These are phyloP conservation scores for Phytopythium oedochilum DNA, from an alignment of 352 stramenopile species.

Conservation along the genomic window DNA sequence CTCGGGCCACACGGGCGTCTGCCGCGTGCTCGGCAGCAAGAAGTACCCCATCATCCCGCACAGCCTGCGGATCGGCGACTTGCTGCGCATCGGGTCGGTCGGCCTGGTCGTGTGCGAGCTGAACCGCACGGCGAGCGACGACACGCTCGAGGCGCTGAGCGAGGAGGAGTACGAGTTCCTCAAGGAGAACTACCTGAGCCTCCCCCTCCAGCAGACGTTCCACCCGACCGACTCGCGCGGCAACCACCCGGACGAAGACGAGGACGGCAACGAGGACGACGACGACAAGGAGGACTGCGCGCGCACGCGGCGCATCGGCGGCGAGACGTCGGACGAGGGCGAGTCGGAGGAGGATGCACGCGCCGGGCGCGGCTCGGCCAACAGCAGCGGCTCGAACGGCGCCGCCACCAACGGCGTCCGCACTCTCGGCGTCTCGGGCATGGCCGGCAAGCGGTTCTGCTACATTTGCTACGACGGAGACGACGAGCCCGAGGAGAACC, in stretches of 20 bases:
- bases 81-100: slow-evolving; percentile 88
- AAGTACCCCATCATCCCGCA: slow-evolving; percentile 79
- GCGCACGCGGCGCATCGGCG: slow-evolving; percentile 20
- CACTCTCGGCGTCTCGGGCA: slow-evolving; percentile 38
- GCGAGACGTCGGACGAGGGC: slow-evolving; percentile 72
- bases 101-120: slow-evolving; percentile 90
- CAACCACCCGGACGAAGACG: slow-evolving; percentile 25
- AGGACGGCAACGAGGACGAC: slow-evolving; percentile 19
- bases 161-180: slow-evolving; percentile 84
- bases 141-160: slow-evolving; percentile 71
- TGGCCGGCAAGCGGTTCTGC: slow-evolving; percentile 67
- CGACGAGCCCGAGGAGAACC: slow-evolving; percentile 80
- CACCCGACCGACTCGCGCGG: slow-evolving; percentile 39
- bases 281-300: slow-evolving; percentile 22
- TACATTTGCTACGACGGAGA: slow-evolving; percentile 94
- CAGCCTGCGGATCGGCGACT: slow-evolving; percentile 71
- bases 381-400: slow-evolving; percentile 8
- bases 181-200: slow-evolving; percentile 85
- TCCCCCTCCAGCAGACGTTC: slow-evolving; percentile 80
- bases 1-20: slow-evolving; percentile 89
- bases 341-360: slow-evolving; percentile 72
- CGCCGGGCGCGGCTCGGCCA: slow-evolving; percentile 12
- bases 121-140: slow-evolving; percentile 65
- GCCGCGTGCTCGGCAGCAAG: slow-evolving; percentile 85
- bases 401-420: slow-evolving; percentile 10